These are phyloP conservation scores for Cafeteria roenbergensis DNA, from an alignment of 108 stramenopile species.

Conservation along the genomic window DNA sequence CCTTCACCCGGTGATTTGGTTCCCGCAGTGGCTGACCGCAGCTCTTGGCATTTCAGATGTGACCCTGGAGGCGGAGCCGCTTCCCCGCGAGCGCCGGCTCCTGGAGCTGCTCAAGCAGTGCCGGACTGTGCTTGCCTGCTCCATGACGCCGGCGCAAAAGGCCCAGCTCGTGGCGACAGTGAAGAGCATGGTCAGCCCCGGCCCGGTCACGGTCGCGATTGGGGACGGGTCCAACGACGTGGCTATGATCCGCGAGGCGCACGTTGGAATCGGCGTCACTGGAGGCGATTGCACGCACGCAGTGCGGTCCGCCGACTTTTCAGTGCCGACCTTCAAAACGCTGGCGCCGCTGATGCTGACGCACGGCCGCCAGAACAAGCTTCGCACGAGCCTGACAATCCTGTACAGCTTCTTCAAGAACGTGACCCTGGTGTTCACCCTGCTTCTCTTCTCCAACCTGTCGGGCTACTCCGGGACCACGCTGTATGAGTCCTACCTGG, in stretches of 20 bases:
- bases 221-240: conserved; percentile 50
- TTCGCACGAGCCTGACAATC: conserved; percentile 33
- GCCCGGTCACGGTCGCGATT: conserved; percentile 39
- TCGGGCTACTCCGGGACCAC: conserved; percentile 37
- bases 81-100: conserved; percentile 70
- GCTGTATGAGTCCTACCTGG: not conserved
- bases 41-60: too few species aligned
- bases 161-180: conserved; percentile 69
- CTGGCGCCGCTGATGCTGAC: conserved; percentile 30
- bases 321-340: conserved; percentile 43
- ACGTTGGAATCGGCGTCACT: conserved; percentile 43
- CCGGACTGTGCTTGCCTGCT: conserved; percentile 77
- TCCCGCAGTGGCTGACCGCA: too few species aligned
- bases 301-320: conserved; percentile 39
- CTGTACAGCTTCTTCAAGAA: conserved; percentile 48
- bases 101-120: conserved; percentile 67
- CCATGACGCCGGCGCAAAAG: conserved; percentile 79
- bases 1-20: too few species aligned
- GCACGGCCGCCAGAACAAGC: conserved; percentile 46
- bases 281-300: conserved; percentile 44
- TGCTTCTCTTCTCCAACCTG: conserved; percentile 33
- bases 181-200: conserved; percentile 50
- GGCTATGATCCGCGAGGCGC: conserved; percentile 48
- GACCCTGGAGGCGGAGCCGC: too few species aligned
- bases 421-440: conserved; percentile 48